Percentiles rank a stretch among this genome's conserved stretches.
Conservation (phyloP, 2,329 filamentous ascomycete genomes). For the Paraphaeosphaeria minitans region DNA sequence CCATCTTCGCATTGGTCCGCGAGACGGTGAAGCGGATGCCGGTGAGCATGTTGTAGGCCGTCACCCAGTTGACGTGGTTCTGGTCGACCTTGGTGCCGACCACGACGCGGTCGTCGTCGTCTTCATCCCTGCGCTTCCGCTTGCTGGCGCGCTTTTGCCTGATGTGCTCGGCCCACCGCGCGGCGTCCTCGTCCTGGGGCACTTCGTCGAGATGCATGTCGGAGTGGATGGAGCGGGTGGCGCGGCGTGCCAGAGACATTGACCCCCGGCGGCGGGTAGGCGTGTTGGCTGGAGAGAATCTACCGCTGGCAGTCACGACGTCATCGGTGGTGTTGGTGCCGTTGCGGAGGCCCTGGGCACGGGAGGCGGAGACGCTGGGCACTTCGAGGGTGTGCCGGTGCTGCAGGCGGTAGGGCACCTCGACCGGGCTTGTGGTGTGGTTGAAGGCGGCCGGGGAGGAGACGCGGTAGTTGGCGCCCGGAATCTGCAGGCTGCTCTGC, state of each 20-base stretch:
- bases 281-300: slow-evolving; percentile 73
- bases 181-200: slow-evolving; percentile 84
- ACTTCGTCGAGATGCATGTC: slow-evolving; percentile 84
- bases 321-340: slow-evolving; percentile 58
- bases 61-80: slow-evolving; percentile 95
- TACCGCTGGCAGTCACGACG: slow-evolving; percentile 71
- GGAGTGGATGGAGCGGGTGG: slow-evolving; percentile 83
- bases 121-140: slow-evolving; percentile 80
- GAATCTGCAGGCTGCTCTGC: slow-evolving; percentile 45
- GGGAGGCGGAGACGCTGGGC: slow-evolving; percentile 67
- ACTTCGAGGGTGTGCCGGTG: slow-evolving; percentile 91
- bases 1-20: slow-evolving; percentile 93
- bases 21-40: slow-evolving; percentile 97
- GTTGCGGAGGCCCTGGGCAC: slow-evolving; percentile 67
- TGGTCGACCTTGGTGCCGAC: slow-evolving; percentile 98
- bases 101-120: slow-evolving; percentile 86
- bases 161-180: slow-evolving; percentile 90
- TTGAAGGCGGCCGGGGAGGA: slow-evolving; percentile 66
- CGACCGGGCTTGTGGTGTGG: slow-evolving; percentile 56
- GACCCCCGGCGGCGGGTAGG: slow-evolving; percentile 74
- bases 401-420: slow-evolving; percentile 65
- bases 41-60: slow-evolving; percentile 99
- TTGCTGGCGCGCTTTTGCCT: slow-evolving; percentile 90
- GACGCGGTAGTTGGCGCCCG: slow-evolving; percentile 54
- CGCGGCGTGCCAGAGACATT: slow-evolving; percentile 78